A percentile compares a stretch with the other conserved stretches of the same genome.
phyloP scores from a whole-genome alignment of 2,329 filamentous ascomycete species.

The Dactylellina parvicollis region DNA sequence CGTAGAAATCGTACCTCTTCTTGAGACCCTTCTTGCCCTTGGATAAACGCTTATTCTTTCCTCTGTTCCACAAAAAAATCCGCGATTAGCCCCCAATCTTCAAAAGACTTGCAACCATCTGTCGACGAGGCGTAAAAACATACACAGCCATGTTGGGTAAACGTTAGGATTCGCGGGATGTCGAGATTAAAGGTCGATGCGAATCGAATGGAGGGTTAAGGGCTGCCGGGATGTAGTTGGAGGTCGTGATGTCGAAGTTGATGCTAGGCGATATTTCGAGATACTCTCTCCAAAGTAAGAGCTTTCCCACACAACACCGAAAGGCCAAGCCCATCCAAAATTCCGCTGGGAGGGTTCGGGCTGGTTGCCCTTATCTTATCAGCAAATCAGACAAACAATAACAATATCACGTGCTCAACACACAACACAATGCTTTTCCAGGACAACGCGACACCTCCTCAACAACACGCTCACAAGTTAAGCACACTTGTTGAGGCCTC shows the following conservation, averaged over 20 bases:
- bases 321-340: slow-evolving; percentile 33
- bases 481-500: not conserved
- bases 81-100: slow-evolving; percentile 42
- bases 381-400: slow-evolving; percentile 5
- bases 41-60: slow-evolving; percentile 95
- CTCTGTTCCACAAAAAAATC: slow-evolving; percentile 45
- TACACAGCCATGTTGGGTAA: slow-evolving; percentile 53
- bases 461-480: slow-evolving; percentile 8
- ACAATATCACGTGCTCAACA: slow-evolving; percentile 3
- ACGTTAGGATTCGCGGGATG: slow-evolving; percentile 37
- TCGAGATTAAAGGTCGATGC: slow-evolving; percentile 42
- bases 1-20: slow-evolving; percentile 48
- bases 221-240: slow-evolving; percentile 43
- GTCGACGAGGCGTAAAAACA: slow-evolving; percentile 26
- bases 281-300: slow-evolving; percentile 35
- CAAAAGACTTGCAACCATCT: not conserved
- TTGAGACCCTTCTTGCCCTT: slow-evolving; percentile 89
- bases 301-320: slow-evolving; percentile 50
- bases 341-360: slow-evolving; percentile 50
- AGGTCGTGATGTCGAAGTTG: slow-evolving; percentile 50
- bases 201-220: slow-evolving; percentile 32
- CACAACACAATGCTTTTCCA: slow-evolving; percentile 26
- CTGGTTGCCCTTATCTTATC: slow-evolving; percentile 54
- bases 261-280: slow-evolving; percentile 53
- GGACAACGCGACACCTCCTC: slow-evolving; percentile 2